phyloP scores from a whole-genome alignment of 192 early-diverging fungal genomes.

The Coemansia sp. region DNA sequence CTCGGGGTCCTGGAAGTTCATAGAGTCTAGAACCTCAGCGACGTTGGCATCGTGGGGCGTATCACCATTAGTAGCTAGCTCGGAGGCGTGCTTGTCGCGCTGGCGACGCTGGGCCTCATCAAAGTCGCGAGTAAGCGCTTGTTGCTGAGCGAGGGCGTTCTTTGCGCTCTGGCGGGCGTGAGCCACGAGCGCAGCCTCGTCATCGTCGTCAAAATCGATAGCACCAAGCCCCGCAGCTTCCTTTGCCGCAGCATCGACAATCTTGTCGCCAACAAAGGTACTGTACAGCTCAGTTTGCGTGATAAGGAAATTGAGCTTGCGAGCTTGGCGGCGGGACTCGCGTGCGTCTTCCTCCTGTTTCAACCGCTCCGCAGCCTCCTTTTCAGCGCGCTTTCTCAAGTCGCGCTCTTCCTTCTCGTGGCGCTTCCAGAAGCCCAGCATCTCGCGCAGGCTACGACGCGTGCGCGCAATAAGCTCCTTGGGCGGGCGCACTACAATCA shows the following conservation, averaged over 20 bases:
- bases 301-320: slow-evolving; percentile 92
- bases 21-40: slow-evolving; percentile 68
- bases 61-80: slow-evolving; percentile 8
- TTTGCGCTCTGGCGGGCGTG: slow-evolving; percentile 77
- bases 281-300: slow-evolving; percentile 92
- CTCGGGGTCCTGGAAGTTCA: slow-evolving; percentile 86
- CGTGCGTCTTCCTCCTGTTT: slow-evolving; percentile 82
- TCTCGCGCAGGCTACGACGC: slow-evolving; percentile 73
- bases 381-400: slow-evolving; percentile 83
- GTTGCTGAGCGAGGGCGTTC: slow-evolving; percentile 74
- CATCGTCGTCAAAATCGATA: slow-evolving; percentile 80
- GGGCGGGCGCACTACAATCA: slow-evolving; percentile 38
- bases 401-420: slow-evolving; percentile 93
- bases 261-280: slow-evolving; percentile 89
- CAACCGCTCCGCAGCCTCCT: slow-evolving; percentile 78
- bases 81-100: slow-evolving; percentile 32
- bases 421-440: slow-evolving; percentile 90
- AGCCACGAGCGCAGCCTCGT: slow-evolving; percentile 69
- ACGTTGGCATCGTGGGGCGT: slow-evolving; percentile 42
- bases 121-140: slow-evolving; percentile 69
- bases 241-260: slow-evolving; percentile 40
- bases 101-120: slow-evolving; percentile 60
- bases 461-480: slow-evolving; percentile 68
- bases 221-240: slow-evolving; percentile 52
- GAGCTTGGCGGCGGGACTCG: slow-evolving; percentile 79